Base-by-base conservation (phyloP, 164 flowering plant species). In the Warburgia ugandensis region DNA sequence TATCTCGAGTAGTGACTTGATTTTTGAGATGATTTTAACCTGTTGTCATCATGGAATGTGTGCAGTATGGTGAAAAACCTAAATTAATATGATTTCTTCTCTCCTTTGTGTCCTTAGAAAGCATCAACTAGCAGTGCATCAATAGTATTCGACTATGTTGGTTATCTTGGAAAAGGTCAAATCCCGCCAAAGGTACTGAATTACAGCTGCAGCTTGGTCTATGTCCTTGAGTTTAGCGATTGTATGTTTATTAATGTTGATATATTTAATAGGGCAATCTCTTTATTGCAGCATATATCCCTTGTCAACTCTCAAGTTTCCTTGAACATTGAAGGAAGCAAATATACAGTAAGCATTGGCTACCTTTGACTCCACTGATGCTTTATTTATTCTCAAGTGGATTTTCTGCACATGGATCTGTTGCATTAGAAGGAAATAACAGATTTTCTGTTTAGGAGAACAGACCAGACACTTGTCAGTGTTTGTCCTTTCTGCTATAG, bases 151-250 rank as follows among this genome's bases (percentile, higher is more conserved):
- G 99, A 94, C 48, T 94, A 94, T 66, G 68, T 94, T 42, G 97
- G 97, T 64, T 94, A 89, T 75, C 97, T 94, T 62, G 97, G 81
- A 45, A 94, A 94, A 73, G 99, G 99, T 48, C 99, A 94, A 76
- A 94, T 94, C 52, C 99, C 99, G 32, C 99, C 99, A 23, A 94
- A 89, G 97, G 99, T 85, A 80, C 28, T 37, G 16, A 20, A 20
- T 16, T 48, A 12, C 42, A 19, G 38, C 27, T 27, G 31, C 19
- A 5, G 38, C 17, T 37, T 25, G 42, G 23, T 17, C 16, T 37
- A 5, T 19, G 27, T 29, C 6, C 27, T 5, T 38, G 23, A 12
- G 3, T 14, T 33, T 38, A n/a, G 20, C 13, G 58, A 22, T 52
- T 51, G 31, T 29, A 47, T 33, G 22, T 33, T 9, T 54, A 48